Evolutionary conservation across 148 eudicot species (phyloP).

Genomic region (Nyssa sinensis): DNA sequence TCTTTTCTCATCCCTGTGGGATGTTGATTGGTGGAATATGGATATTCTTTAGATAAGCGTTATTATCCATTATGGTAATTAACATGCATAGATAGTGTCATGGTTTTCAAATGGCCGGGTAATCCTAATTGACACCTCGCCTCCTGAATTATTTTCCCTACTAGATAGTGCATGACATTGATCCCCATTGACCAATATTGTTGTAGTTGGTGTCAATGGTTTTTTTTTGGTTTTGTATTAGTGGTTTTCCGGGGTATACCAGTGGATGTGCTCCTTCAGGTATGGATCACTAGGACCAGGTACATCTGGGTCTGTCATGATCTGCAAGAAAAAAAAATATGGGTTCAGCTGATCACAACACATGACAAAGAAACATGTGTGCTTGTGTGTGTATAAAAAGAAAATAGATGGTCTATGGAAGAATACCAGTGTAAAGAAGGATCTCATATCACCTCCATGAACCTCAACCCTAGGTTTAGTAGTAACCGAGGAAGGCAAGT

Average conservation of each 20-base stretch:
- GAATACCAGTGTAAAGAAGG: conserved; percentile 60
- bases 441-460: conserved; percentile 63
- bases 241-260: conserved; percentile 40
- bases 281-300: conserved; percentile 99
- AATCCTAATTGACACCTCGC: neutral
- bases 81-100: too few species aligned
- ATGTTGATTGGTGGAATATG: too few species aligned
- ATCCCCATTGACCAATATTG: too few species aligned
- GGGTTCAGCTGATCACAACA: too few species aligned
- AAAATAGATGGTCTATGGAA: neutral
- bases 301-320: conserved; percentile 93
- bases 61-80: too few species aligned
- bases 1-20: too few species aligned
- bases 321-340: conserved; percentile 28
- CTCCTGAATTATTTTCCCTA: neutral
- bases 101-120: too few species aligned
- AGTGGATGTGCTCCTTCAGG: conserved; percentile 88
- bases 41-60: too few species aligned
- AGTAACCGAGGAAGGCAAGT: conserved; percentile 48
- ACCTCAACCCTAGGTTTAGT: conserved; percentile 56
- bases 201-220: too few species aligned
- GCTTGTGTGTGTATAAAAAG: neutral
- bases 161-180: neutral
- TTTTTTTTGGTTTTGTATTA: neutral
- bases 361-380: neutral